phyloP scores from a whole-genome alignment of 768 basidiomycete genomes.

The Boletus rubroflammeus region DNA sequence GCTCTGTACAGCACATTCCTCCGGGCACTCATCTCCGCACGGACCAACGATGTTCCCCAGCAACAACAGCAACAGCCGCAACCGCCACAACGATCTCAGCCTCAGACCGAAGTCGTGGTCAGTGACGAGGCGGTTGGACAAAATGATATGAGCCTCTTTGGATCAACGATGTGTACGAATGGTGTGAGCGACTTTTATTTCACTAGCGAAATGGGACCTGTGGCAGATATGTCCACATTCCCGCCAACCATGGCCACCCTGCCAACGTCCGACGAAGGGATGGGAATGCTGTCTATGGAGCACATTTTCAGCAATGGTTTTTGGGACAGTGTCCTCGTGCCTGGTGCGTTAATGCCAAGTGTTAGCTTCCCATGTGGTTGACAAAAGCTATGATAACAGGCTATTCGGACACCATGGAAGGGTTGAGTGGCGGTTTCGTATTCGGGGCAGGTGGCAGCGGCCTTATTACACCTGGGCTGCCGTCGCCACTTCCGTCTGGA shows the following conservation, averaged over 20 bases:
- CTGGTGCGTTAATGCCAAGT: constrained; percentile 49
- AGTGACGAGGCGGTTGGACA: constrained; percentile 19
- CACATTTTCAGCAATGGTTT: constrained; percentile 74
- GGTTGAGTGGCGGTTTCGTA: constrained; percentile 80
- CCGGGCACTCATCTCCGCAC: constrained; percentile 66
- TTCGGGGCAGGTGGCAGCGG: constrained; percentile 83
- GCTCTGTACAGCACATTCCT: constrained; percentile 85
- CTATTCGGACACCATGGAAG: constrained; percentile 76
- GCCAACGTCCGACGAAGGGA: constrained; percentile 38
- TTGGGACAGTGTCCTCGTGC: constrained; percentile 86
- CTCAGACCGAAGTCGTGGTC: constrained; percentile 16
- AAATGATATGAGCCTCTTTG: constrained; percentile 31
- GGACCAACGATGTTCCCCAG: constrained; percentile 32
- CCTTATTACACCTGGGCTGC: constrained; percentile 70
- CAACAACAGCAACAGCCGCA: constrained; percentile 20
- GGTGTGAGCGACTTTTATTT: constrained; percentile 58
- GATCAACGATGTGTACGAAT: constrained; percentile 17
- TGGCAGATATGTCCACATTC: constrained; percentile 77
- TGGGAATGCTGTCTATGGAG: constrained; percentile 71
- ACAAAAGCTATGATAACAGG: constrained; percentile 41
- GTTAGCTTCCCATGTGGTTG: not conserved
- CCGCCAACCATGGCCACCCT: constrained; percentile 79
- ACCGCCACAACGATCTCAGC: constrained; percentile 16
- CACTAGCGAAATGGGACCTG: constrained; percentile 82
- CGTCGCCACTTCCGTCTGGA: constrained; percentile 59